These are phyloP conservation scores for Amauroascus niger DNA, from an alignment of 2,329 filamentous ascomycete genomes.

Conservation along the genomic window DNA sequence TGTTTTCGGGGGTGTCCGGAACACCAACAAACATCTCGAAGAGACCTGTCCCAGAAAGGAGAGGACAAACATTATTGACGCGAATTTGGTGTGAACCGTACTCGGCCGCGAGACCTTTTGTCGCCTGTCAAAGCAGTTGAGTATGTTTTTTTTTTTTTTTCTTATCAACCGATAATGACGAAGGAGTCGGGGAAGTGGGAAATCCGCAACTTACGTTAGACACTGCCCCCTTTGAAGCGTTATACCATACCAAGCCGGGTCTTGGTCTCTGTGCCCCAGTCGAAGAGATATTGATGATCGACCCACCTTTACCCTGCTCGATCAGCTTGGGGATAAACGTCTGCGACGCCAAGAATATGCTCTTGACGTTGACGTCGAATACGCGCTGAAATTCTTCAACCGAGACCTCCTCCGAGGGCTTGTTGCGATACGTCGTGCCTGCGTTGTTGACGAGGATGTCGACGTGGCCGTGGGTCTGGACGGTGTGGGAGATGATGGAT, in stretches of 20 bases:
- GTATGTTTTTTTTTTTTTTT: neutral
- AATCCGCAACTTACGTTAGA: conserved; percentile 33
- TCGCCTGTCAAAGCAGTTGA: conserved; percentile 36
- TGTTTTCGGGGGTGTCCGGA: conserved; percentile 38
- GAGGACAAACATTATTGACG: conserved; percentile 61
- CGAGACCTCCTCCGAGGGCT: conserved; percentile 36
- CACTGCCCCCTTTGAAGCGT: conserved; percentile 38
- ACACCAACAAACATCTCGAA: conserved; percentile 40
- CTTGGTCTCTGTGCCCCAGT: conserved; percentile 36
- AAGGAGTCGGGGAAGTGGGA: neutral
- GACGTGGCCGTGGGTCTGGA: conserved; percentile 29
- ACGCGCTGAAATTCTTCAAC: conserved; percentile 38
- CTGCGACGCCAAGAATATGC: conserved; percentile 31
- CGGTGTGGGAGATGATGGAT: conserved; percentile 23
- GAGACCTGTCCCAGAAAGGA: conserved; percentile 57
- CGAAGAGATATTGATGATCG: conserved; percentile 39
- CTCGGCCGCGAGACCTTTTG: conserved; percentile 60
- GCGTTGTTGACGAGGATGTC: conserved; percentile 43
- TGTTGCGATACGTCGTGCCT: conserved; percentile 35
- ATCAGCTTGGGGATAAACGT: conserved; percentile 30
- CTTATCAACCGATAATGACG: too few relatives aligned
- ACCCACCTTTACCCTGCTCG: conserved; percentile 33
- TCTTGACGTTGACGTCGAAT: conserved; percentile 39
- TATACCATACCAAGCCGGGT: conserved; percentile 40
- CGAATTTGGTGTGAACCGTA: conserved; percentile 63